Conservation (phyloP, 2,329 filamentous ascomycete genomes). For the Verticillium isaacii region DNA sequence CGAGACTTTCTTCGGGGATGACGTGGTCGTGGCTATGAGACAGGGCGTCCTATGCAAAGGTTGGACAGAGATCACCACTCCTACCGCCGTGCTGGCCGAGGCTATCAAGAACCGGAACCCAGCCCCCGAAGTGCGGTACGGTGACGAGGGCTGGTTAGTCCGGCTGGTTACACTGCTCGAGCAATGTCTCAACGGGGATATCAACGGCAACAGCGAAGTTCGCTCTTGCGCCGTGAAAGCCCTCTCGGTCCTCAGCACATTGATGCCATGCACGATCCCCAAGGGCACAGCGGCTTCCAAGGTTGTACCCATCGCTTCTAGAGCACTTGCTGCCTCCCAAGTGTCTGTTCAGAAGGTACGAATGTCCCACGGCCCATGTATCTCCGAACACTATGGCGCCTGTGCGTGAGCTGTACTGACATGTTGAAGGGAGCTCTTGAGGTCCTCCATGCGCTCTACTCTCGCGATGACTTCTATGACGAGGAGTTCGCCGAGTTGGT, state of each 20-base stretch:
- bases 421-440: constrained; percentile 65
- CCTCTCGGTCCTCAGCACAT: constrained; percentile 70
- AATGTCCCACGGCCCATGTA: neutral
- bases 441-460: constrained; percentile 77
- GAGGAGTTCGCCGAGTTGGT: constrained; percentile 75
- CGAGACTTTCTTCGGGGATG: constrained; percentile 88
- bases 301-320: constrained; percentile 66
- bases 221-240: constrained; percentile 70
- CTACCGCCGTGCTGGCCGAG: constrained; percentile 67
- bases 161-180: constrained; percentile 71
- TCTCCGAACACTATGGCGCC: neutral
- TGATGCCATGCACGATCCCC: constrained; percentile 83
- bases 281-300: constrained; percentile 70
- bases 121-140: constrained; percentile 66
- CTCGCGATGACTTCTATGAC: constrained; percentile 66
- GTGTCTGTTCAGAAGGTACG: constrained; percentile 68
- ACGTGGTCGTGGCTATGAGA: constrained; percentile 76
- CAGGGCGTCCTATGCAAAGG: constrained; percentile 82
- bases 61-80: constrained; percentile 91
- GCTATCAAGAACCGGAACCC: constrained; percentile 69
- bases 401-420: neutral
- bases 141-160: constrained; percentile 80
- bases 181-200: constrained; percentile 64
- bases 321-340: constrained; percentile 64
- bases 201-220: constrained; percentile 61